These are phyloP conservation scores for Mycosphaerella sp. DNA, from an alignment of 2,329 filamentous ascomycete species.

Conservation along the genomic window DNA sequence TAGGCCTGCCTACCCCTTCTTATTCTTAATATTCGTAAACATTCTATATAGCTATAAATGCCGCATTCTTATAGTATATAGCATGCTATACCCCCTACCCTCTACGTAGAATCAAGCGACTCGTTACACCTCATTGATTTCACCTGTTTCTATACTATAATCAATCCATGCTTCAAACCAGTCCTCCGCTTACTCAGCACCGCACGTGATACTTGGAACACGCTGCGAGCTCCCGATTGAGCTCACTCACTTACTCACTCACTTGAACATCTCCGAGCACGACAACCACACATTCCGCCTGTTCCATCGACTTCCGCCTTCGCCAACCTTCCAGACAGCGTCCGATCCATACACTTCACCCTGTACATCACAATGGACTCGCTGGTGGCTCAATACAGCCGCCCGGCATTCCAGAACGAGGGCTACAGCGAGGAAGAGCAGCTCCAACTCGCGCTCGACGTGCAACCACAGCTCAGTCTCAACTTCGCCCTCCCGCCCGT, in stretches of 20 bases:
- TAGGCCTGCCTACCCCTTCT: too few species aligned
- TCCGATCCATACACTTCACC: not conserved
- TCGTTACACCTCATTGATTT: too few species aligned
- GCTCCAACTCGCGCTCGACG: conserved; percentile 64
- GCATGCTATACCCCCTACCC: too few species aligned
- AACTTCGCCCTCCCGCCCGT: conserved; percentile 95
- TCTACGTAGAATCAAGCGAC: too few species aligned
- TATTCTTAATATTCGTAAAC: too few species aligned
- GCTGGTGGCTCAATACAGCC: conserved; percentile 86
- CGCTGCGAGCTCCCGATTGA: conserved; percentile 4
- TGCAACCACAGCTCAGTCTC: conserved; percentile 70
- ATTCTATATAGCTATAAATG: too few species aligned
- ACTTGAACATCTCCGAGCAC: not conserved
- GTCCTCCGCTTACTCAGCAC: too few species aligned
- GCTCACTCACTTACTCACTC: not conserved
- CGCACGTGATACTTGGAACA: too few species aligned
- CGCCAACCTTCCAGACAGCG: not conserved
- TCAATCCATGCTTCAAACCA: too few species aligned
- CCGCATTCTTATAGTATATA: too few species aligned
- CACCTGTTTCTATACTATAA: too few species aligned
- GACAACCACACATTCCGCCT: not conserved
- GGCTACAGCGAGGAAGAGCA: conserved; percentile 56
- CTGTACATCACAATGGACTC: conserved; percentile 64
- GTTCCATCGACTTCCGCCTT: not conserved
- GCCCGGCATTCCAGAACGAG: conserved; percentile 68